phyloP scores from a whole-genome alignment of 495 filamentous ascomycete genomes.

The Darksidea phi region DNA sequence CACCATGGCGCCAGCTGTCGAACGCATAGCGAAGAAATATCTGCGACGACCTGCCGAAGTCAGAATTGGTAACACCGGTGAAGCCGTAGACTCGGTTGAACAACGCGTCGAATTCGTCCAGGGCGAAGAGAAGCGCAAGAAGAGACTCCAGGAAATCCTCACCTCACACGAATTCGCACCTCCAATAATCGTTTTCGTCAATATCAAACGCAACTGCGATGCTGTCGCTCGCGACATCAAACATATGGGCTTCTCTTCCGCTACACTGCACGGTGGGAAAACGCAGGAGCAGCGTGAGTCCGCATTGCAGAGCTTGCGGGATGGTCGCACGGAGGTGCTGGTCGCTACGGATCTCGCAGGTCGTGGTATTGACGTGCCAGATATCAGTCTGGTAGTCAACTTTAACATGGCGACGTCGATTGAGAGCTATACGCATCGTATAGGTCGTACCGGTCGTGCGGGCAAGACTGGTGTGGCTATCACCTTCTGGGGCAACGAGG shows the following conservation, averaged over 20 bases:
- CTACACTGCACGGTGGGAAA: constrained; percentile 92
- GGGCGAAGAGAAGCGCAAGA: constrained; percentile 97
- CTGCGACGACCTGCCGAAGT: constrained; percentile 91
- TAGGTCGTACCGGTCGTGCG: constrained; percentile 95
- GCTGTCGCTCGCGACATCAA: constrained; percentile 94
- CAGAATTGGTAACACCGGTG: constrained; percentile 89
- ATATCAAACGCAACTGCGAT: constrained; percentile 99
- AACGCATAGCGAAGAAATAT: constrained; percentile 95
- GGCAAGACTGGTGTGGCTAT: constrained; percentile 97
- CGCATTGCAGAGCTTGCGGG: constrained; percentile 80
- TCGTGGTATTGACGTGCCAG: constrained; percentile 95
- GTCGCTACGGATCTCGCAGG: constrained; percentile 96
- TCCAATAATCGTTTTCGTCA: constrained; percentile 98
- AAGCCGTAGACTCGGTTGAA: constrained; percentile 98
- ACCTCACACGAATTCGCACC: constrained; percentile 79
- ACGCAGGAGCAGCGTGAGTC: constrained; percentile 97
- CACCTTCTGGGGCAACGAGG: constrained; percentile 92
- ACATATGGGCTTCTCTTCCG: constrained; percentile 84
- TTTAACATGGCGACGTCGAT: constrained; percentile 98
- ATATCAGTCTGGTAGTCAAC: constrained; percentile 92
- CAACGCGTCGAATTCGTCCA: constrained; percentile 91
- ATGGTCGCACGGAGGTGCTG: constrained; percentile 78
- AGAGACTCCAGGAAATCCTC: constrained; percentile 88
- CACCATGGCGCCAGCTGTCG: constrained; percentile 92
- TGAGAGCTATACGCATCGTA: constrained; percentile 95